These are phyloP conservation scores for Ceratocystis ficicola DNA, from an alignment of 2,329 filamentous ascomycete species.

Conservation along the genomic window DNA sequence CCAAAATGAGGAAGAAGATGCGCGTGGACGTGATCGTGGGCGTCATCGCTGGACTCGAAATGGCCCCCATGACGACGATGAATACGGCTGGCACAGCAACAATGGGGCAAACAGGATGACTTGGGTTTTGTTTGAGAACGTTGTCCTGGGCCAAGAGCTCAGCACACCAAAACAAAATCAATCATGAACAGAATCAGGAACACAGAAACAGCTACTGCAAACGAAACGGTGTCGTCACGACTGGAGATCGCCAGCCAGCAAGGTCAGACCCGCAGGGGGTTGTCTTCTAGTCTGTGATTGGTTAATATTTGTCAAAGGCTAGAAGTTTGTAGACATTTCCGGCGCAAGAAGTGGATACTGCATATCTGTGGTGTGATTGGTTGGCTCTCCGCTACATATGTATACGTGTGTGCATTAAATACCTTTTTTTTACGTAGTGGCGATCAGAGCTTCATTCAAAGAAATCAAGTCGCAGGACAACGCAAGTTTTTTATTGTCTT, in stretches of 20 bases:
- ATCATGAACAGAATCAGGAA: not conserved
- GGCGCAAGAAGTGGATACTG: not conserved
- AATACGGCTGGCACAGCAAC: not conserved
- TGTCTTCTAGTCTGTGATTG: not conserved
- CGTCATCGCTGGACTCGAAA: not conserved
- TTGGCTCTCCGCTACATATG: too few species aligned
- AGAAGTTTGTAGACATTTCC: not conserved
- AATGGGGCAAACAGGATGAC: not conserved
- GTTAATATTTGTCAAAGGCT: not conserved
- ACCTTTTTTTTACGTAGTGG: too few species aligned
- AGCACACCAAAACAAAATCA: not conserved
- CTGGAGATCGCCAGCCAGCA: constrained; percentile 4
- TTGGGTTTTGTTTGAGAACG: not conserved
- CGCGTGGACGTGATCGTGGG: not conserved
- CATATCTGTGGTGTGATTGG: not conserved
- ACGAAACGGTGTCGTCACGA: constrained; percentile 21
- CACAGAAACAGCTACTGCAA: constrained; percentile 16
- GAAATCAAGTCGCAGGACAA: not conserved
- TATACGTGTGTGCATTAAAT: too few species aligned
- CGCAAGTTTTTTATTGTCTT: not conserved
- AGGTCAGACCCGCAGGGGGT: not conserved
- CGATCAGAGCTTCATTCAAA: not conserved
- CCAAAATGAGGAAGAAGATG: constrained; percentile 37
- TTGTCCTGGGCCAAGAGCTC: not conserved
- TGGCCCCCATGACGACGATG: not conserved